These are phyloP conservation scores for Zasmidium cellare DNA, from an alignment of 2,329 filamentous ascomycete genomes.

Conservation along the genomic window DNA sequence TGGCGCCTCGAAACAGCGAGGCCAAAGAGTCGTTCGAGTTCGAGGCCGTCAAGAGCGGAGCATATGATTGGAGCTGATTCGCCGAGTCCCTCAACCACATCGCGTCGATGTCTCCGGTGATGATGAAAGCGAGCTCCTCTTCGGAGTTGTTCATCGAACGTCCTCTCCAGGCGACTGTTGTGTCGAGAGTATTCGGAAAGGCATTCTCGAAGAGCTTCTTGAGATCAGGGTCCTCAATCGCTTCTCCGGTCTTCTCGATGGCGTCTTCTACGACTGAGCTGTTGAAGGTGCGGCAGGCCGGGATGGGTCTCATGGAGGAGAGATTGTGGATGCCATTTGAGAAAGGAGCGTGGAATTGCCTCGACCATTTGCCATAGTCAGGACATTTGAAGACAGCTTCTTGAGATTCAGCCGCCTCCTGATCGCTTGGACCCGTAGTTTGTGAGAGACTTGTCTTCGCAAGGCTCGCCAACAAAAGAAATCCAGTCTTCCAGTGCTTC, in stretches of 20 bases:
- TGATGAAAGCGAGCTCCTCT: constrained; percentile 87
- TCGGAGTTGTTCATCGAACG: constrained; percentile 63
- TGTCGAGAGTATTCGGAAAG: constrained; percentile 78
- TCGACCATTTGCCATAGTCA: constrained; percentile 39
- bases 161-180: constrained; percentile 84
- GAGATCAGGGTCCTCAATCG: constrained; percentile 57
- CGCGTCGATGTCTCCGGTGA: constrained; percentile 65
- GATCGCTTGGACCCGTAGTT: background rate
- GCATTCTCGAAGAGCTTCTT: constrained; percentile 67
- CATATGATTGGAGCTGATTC: constrained; percentile 70
- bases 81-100: constrained; percentile 58
- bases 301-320: constrained; percentile 43
- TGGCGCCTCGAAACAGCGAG: constrained; percentile 65
- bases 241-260: constrained; percentile 27
- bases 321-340: constrained; percentile 44
- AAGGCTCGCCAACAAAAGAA: background rate
- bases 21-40: constrained; percentile 56
- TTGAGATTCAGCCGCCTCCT: background rate
- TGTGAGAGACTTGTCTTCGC: background rate
- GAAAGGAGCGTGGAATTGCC: constrained; percentile 39
- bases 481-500: background rate
- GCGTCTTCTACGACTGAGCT: constrained; percentile 37
- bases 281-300: constrained; percentile 44
- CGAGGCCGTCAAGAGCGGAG: constrained; percentile 52
- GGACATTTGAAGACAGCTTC: background rate